phyloP scores from a whole-genome alignment of 495 filamentous ascomycete genomes.

The Neurospora sp. region DNA sequence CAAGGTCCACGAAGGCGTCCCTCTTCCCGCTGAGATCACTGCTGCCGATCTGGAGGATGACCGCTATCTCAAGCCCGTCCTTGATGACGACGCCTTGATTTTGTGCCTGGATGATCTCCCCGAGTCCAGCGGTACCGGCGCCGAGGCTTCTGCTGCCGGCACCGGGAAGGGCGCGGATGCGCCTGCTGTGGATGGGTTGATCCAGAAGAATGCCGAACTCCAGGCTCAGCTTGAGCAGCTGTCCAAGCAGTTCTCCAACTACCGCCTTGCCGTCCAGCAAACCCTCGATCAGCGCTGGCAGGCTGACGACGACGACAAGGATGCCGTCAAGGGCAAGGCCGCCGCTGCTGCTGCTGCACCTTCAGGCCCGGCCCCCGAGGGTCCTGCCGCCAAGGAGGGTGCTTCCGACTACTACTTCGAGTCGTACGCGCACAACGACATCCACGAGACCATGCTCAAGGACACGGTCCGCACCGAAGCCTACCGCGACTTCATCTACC shows the following conservation, averaged over 20 bases:
- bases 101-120: conserved; percentile 72
- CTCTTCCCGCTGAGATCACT: conserved; percentile 44
- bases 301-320: conserved; percentile 24
- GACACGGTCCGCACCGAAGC: conserved; percentile 91
- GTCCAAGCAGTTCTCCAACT: conserved; percentile 58
- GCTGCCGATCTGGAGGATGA: conserved; percentile 58
- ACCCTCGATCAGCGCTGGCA: conserved; percentile 64
- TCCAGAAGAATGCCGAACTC: conserved; percentile 51
- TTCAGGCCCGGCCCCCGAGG: conserved; percentile 14
- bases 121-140: conserved; percentile 16
- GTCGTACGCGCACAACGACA: conserved; percentile 72
- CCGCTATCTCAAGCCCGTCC: conserved; percentile 63
- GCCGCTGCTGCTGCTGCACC: conserved; percentile 1
- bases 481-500: conserved; percentile 96
- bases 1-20: conserved; percentile 33
- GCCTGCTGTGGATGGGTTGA: conserved; percentile 28
- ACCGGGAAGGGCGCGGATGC: conserved; percentile 10
- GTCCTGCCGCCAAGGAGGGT: conserved; percentile 11
- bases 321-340: conserved; percentile 3
- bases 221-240: conserved; percentile 57
- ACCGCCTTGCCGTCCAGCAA: conserved; percentile 54
- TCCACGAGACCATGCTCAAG: conserved; percentile 91
- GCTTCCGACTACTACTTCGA: conserved; percentile 66
- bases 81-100: conserved; percentile 85
- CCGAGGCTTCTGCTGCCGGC: conserved; percentile 4